Percentiles rank a stretch among this genome's conserved stretches.
Evolutionary conservation across 106 monocot genomes (phyloP).

Genomic region (Platanthera zijinensis): DNA sequence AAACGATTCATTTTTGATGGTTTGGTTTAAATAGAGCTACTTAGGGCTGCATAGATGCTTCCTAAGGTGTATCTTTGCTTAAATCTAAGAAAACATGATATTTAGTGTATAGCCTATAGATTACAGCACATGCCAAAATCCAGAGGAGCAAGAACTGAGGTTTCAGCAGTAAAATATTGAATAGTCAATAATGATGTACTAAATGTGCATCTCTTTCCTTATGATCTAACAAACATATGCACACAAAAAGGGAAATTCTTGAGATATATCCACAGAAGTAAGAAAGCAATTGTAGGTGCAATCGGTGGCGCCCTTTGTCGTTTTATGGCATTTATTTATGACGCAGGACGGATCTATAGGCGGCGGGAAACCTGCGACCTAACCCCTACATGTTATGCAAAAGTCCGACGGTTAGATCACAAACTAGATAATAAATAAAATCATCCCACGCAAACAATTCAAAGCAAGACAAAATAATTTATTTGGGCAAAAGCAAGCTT

Average conservation of each 20-base stretch:
- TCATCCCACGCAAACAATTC: too few species aligned
- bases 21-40: background rate
- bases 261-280: background rate
- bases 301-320: background rate
- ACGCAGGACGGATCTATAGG: too few species aligned
- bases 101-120: background rate
- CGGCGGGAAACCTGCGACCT: too few species aligned
- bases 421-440: too few species aligned
- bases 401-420: too few species aligned
- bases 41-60: background rate
- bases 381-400: too few species aligned
- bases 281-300: background rate
- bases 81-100: background rate
- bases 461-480: too few species aligned
- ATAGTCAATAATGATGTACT: background rate
- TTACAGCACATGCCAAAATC: background rate
- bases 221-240: background rate
- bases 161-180: background rate
- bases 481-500: too few species aligned
- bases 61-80: background rate
- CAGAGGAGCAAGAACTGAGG: background rate
- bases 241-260: background rate
- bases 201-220: background rate
- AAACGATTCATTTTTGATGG: background rate
- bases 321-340: background rate